Base-by-base conservation (phyloP, 2,329 filamentous ascomycete species). In the Rhynchosporium graminicola region DNA sequence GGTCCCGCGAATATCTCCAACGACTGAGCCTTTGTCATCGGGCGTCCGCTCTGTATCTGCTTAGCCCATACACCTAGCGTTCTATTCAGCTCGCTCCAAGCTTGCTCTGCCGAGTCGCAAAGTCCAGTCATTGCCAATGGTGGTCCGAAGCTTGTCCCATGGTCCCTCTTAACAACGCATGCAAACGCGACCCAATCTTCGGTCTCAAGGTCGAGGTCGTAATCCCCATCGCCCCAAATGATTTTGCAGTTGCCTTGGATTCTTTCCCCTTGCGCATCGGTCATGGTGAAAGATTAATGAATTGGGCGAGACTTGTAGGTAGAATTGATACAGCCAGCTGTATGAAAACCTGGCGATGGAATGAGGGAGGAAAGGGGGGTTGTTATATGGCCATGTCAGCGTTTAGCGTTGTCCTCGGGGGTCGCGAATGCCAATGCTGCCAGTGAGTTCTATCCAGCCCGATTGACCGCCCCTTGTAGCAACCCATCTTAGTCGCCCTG, bases 1-100 rank as follows among this genome's bases (percentile, higher is more conserved):
- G n/a, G 43, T 28, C 43, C 43, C 43, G 15, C n/a, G n/a, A 46
- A 46, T 46, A 46, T 46, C 43, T 46, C 43, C n/a, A 46, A 46
- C 20, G 43, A 46, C 43, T 46, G 20, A 46, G 43, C 43, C 43
- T 46, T 46, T 26, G n/a, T 46, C 4, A 46, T 46, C 43, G 43
- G n/a, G 15, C 26, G 43, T 46, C 43, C 43, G 43, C 43, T 46
- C 3, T 46, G n/a, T 28, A 46, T 46, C n/a, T 46, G n/a, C 43
- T 4, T 46, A 20, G 43, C 43, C 43, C 9, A 46, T 46, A 46
- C n/a, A 28, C 15, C n/a, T 46, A 46, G 4, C 4, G 26, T 46
- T 46, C 43, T 46, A 46, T 46, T n/a, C 5, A 46, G 43, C 43
- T 46, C 43, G 20, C n/a, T 28, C 43, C n/a, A 46, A 46, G 43